These are phyloP conservation scores for Saccharomycopsis crataegensis DNA, from an alignment of 1,139 yeast species.

Conservation along the genomic window DNA sequence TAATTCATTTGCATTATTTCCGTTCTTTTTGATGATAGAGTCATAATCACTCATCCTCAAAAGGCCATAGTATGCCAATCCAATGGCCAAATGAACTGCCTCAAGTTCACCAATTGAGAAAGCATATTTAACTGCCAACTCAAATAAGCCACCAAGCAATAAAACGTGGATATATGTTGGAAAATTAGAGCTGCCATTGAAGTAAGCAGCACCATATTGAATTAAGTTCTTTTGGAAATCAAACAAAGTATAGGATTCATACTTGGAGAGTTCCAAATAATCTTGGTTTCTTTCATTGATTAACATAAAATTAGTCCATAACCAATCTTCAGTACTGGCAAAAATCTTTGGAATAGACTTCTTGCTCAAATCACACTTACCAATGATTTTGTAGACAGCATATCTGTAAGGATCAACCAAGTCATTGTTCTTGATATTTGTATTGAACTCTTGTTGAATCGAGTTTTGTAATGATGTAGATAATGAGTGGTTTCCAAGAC, in stretches of 20 bases:
- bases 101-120: conserved; percentile 69
- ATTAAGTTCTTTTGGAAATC: conserved; percentile 71
- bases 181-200: conserved; percentile 42
- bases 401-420: conserved; percentile 84
- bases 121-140: conserved; percentile 68
- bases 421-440: conserved; percentile 66
- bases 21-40: conserved; percentile 23
- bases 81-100: conserved; percentile 85
- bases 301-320: conserved; percentile 84
- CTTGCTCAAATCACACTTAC: conserved; percentile 69
- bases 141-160: conserved; percentile 72
- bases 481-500: conserved; percentile 38
- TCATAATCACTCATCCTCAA: conserved; percentile 36
- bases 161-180: conserved; percentile 75
- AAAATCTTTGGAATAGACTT: conserved; percentile 75
- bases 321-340: conserved; percentile 88
- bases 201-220: conserved; percentile 67
- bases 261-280: conserved; percentile 56
- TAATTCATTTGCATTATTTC: conserved; percentile 25
- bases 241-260: conserved; percentile 43
- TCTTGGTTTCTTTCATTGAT: conserved; percentile 45
- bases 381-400: conserved; percentile 85
- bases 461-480: conserved; percentile 65
- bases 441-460: conserved; percentile 74
- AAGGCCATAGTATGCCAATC: conserved; percentile 68